Evolutionary conservation across 1,284 basidiomycete genomes (phyloP).

Genomic region (Polyporus tsugae): DNA sequence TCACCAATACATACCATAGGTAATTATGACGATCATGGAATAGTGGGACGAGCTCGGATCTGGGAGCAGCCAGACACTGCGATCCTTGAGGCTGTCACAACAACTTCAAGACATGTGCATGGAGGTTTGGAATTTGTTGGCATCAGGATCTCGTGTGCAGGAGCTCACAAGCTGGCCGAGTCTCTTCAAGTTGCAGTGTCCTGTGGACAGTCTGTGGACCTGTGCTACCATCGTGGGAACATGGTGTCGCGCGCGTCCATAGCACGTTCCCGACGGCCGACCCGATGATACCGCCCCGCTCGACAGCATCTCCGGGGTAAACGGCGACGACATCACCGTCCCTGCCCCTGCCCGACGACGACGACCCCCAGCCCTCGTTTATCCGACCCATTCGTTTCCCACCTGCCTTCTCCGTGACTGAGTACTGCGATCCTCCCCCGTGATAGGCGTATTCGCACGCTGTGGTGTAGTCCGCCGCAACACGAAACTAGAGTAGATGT

Average conservation of each 20-base stretch:
- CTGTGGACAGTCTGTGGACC: no score
- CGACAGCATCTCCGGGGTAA: conserved; percentile 1
- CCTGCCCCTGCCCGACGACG: background rate
- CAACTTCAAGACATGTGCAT: no score
- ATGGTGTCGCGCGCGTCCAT: background rate
- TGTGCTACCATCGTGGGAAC: conserved; percentile 3
- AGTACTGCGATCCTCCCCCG: background rate
- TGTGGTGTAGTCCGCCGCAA: background rate
- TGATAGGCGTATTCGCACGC: conserved; percentile 1
- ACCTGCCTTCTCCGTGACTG: background rate
- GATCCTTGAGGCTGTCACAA: no score
- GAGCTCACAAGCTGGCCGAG: no score
- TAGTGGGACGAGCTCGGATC: no score
- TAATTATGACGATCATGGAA: no score
- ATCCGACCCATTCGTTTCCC: background rate
- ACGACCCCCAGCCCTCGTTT: background rate
- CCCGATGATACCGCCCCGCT: background rate
- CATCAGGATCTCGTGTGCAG: no score
- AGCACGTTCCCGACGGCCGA: background rate
- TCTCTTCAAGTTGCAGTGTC: no score
- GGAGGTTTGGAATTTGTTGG: no score
- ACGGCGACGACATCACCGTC: background rate
- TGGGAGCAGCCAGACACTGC: no score
- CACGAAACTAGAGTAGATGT: conserved; percentile 27
- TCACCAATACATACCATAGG: no score